Percentiles rank a stretch among this genome's conserved stretches.
These are phyloP conservation scores for Pharnaceum exiguum DNA, from an alignment of 148 eudicot genomes.

Conservation along the genomic window DNA sequence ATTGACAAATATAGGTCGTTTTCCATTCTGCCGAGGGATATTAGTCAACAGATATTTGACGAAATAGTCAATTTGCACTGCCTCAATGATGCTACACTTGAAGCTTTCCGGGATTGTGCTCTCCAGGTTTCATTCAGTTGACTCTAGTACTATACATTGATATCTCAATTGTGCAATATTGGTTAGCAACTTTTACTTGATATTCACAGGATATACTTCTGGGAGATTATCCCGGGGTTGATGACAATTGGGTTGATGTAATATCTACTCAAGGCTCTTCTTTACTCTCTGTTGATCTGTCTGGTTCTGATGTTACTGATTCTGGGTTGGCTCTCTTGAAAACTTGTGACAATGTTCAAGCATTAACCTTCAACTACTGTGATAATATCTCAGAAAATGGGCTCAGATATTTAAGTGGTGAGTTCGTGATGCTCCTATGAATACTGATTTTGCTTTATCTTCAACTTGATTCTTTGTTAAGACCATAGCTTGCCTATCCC, in stretches of 20 bases:
- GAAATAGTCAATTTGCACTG: constrained; percentile 22
- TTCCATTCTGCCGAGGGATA: constrained; percentile 28
- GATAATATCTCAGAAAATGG: constrained; percentile 27
- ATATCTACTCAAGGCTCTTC: constrained; percentile 29
- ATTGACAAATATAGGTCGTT: constrained; percentile 28
- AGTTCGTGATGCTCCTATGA: constrained; percentile 4
- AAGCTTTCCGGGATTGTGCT: constrained; percentile 34
- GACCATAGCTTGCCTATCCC: too few species aligned
- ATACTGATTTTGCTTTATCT: neutral
- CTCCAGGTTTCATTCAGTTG: constrained; percentile 22
- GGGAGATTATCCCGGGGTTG: constrained; percentile 34
- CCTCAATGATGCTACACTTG: constrained; percentile 25
- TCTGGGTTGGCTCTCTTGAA: constrained; percentile 25
- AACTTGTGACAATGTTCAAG: constrained; percentile 27
- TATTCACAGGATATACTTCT: constrained; percentile 28
- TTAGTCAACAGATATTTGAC: constrained; percentile 31
- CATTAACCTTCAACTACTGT: constrained; percentile 28
- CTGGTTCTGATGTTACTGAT: constrained; percentile 37
- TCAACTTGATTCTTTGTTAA: neutral
- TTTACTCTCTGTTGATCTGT: constrained; percentile 33
- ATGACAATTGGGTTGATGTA: constrained; percentile 27
- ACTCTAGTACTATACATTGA: neutral
- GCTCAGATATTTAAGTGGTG: constrained; percentile 27
- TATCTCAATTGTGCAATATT: neutral
- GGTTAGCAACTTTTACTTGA: constrained; percentile 5